Conservation (phyloP, 2,329 filamentous ascomycete species). For the Colletotrichum musicola region DNA sequence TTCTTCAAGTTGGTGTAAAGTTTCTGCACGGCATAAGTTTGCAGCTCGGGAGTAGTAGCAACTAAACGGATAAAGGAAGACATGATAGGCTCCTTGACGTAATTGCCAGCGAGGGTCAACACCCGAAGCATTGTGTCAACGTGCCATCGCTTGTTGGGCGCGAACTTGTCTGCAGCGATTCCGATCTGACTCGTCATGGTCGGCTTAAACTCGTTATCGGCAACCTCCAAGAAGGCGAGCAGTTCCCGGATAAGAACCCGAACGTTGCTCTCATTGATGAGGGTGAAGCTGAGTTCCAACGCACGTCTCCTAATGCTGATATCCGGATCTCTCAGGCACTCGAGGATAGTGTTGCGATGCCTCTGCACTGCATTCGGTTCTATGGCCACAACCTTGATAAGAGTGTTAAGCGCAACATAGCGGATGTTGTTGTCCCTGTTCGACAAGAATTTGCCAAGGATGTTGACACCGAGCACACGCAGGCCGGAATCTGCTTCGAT, state of each 20-base stretch:
- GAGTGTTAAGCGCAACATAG: conserved; percentile 95
- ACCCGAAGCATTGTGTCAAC: conserved; percentile 98
- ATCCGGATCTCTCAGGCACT: conserved; percentile 95
- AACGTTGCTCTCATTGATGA: conserved; percentile 97
- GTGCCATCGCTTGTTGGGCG: conserved; percentile 98
- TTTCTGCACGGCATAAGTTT: conserved; percentile 97
- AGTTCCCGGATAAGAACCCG: conserved; percentile 93
- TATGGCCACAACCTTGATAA: conserved; percentile 98
- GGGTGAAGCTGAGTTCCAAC: conserved; percentile 96
- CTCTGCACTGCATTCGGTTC: conserved; percentile 98
- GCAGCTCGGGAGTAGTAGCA: conserved; percentile 91
- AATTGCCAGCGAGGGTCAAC: conserved; percentile 92
- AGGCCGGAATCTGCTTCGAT: conserved; percentile 98
- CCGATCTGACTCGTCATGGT: conserved; percentile 99
- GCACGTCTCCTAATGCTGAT: conserved; percentile 96
- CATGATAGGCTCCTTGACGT: conserved; percentile 96
- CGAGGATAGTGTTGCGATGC: conserved; percentile 96
- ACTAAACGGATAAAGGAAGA: conserved; percentile 97
- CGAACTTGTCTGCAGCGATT: conserved; percentile 94
- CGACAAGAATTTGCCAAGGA: conserved; percentile 96
- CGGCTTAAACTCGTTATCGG: conserved; percentile 98
- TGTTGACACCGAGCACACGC: conserved; percentile 95
- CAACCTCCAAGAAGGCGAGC: conserved; percentile 94
- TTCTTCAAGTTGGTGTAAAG: conserved; percentile 91
- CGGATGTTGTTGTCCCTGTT: conserved; percentile 99